A percentile compares a stretch with the other conserved stretches of the same genome.
Evolutionary conservation across 805 yeast species (phyloP).

Genomic region (Starmerella sp.): DNA sequence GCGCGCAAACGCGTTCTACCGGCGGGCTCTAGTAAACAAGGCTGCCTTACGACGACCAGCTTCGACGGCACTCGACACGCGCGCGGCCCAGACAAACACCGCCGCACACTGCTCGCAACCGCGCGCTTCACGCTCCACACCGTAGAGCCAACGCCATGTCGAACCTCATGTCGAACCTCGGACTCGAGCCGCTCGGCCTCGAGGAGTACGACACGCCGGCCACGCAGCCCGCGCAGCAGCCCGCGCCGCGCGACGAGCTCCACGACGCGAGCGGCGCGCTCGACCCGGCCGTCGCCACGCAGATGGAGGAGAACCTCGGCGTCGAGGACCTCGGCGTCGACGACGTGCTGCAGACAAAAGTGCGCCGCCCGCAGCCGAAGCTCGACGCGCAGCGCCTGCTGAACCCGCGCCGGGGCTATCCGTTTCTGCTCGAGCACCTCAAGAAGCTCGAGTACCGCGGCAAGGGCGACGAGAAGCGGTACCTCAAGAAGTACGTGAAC

Average conservation of each 20-base stretch:
- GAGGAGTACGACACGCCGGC: slow-evolving; percentile 9
- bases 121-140: too few species aligned
- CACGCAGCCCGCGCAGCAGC: background rate
- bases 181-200: slow-evolving; percentile 8
- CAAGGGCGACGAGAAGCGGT: slow-evolving; percentile 38
- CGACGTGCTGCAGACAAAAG: slow-evolving; percentile 6
- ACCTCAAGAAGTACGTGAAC: slow-evolving; percentile 39
- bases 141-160: background rate
- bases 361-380: slow-evolving; percentile 19
- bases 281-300: slow-evolving; percentile 3
- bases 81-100: too few species aligned
- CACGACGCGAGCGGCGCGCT: background rate
- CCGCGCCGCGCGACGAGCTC: background rate
- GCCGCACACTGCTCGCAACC: too few species aligned
- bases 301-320: slow-evolving; percentile 19
- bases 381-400: slow-evolving; percentile 43
- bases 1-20: too few species aligned
- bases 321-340: slow-evolving; percentile 22
- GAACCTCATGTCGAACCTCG: background rate
- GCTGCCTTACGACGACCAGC: too few species aligned
- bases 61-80: too few species aligned
- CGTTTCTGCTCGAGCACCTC: slow-evolving; percentile 33
- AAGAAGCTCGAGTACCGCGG: slow-evolving; percentile 29
- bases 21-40: too few species aligned
- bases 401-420: slow-evolving; percentile 43